Conservation (phyloP, 352 stramenopile species). For the Pythium insidiosum region DNA sequence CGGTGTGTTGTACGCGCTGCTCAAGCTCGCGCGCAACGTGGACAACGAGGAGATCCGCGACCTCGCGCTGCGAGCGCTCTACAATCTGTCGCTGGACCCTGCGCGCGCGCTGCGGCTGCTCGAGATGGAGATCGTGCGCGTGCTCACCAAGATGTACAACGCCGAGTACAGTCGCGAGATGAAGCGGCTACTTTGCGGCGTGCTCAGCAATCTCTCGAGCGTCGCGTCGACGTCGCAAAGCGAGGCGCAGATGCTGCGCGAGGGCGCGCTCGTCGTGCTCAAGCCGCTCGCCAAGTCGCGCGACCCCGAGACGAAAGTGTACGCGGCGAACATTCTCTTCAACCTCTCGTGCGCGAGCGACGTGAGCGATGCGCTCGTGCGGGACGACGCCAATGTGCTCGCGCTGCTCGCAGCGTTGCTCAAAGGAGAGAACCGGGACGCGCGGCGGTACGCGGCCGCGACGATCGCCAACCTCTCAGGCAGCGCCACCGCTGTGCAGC, state of each 20-base stretch:
- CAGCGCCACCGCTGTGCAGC: constrained; percentile 33
- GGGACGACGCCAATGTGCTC: constrained; percentile 61
- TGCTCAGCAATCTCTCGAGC: constrained; percentile 60
- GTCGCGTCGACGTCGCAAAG: constrained; percentile 7
- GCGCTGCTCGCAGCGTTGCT: constrained; percentile 54
- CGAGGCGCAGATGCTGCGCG: constrained; percentile 19
- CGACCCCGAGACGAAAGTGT: constrained; percentile 77
- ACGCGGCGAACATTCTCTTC: constrained; percentile 76
- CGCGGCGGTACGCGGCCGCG: constrained; percentile 52
- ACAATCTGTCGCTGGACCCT: constrained; percentile 64
- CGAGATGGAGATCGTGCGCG: constrained; percentile 75
- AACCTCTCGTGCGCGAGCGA: constrained; percentile 62
- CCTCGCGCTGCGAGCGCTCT: constrained; percentile 59
- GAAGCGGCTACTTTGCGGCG: constrained; percentile 69
- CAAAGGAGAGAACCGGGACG: constrained; percentile 55
- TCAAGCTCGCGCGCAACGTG: constrained; percentile 70
- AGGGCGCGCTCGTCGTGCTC: constrained; percentile 55
- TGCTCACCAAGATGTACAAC: constrained; percentile 73
- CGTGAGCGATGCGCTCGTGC: constrained; percentile 44
- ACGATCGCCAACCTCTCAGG: constrained; percentile 61
- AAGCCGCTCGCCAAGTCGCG: constrained; percentile 67
- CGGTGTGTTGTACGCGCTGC: constrained; percentile 75
- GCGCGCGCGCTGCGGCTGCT: constrained; percentile 40
- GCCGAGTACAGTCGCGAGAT: constrained; percentile 62
- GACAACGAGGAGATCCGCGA: constrained; percentile 72